Percentiles rank a stretch among this genome's conserved stretches.
phyloP scores from a whole-genome alignment of 2,329 filamentous ascomycete species.

The Oidium heveae region DNA sequence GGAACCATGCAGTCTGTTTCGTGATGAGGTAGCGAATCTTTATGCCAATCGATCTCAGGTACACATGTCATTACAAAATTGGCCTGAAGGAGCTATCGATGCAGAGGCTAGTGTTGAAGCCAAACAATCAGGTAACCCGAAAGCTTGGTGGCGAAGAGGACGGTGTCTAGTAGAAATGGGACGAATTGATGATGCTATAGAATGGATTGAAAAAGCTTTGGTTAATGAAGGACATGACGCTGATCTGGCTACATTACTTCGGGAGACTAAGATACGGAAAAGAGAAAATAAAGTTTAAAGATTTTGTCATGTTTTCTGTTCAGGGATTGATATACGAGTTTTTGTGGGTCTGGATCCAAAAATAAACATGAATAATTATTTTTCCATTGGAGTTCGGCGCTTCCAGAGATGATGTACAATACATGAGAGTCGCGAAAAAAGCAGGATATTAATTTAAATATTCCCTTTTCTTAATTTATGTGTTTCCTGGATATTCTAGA shows the following conservation, averaged over 20 bases:
- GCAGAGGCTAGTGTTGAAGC: slow-evolving; percentile 73
- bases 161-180: slow-evolving; percentile 82
- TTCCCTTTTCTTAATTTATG: no score
- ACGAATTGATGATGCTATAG: slow-evolving; percentile 52
- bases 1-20: slow-evolving; percentile 63
- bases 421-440: no score
- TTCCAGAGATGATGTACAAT: no score
- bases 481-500: no score
- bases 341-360: neutral
- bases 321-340: neutral
- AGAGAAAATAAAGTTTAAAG: slow-evolving; percentile 4
- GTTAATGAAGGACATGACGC: slow-evolving; percentile 58
- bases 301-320: neutral
- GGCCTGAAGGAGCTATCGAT: slow-evolving; percentile 71
- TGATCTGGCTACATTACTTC: slow-evolving; percentile 36
- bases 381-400: no score
- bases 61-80: slow-evolving; percentile 56
- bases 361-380: neutral
- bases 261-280: slow-evolving; percentile 29
- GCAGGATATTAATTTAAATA: no score
- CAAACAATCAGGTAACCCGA: slow-evolving; percentile 65
- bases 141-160: slow-evolving; percentile 81
- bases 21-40: slow-evolving; percentile 60
- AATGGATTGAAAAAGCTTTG: slow-evolving; percentile 51
- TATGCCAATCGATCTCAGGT: slow-evolving; percentile 79